These are phyloP conservation scores for Arachis monticola DNA, from an alignment of 331 rosid species.

Conservation along the genomic window DNA sequence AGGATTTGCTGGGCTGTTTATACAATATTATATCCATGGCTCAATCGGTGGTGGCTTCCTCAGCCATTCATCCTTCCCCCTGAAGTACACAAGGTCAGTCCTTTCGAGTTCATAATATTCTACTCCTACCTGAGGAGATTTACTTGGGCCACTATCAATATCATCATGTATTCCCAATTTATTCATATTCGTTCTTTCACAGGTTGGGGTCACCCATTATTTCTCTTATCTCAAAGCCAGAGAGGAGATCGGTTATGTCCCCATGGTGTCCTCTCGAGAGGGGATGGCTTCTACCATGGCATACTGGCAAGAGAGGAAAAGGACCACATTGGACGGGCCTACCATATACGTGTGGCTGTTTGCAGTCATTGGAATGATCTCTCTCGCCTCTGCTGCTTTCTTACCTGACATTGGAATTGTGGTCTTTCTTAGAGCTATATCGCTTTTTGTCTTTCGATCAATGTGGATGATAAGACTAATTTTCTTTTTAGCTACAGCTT, in stretches of 20 bases:
- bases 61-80: slow-evolving; percentile 94
- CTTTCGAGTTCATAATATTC: too few species aligned
- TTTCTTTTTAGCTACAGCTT: slow-evolving; percentile 46
- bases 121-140: too few species aligned
- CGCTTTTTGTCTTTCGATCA: slow-evolving; percentile 69
- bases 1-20: slow-evolving; percentile 65
- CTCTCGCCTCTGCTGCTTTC: slow-evolving; percentile 67
- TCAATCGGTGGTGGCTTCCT: slow-evolving; percentile 85
- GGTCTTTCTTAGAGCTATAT: slow-evolving; percentile 52
- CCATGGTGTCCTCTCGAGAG: slow-evolving; percentile 70
- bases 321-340: slow-evolving; percentile 77
- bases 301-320: slow-evolving; percentile 81
- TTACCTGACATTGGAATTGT: slow-evolving; percentile 75
- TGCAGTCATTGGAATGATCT: slow-evolving; percentile 65
- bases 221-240: slow-evolving; percentile 89
- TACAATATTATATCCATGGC: slow-evolving; percentile 82
- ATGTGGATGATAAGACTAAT: slow-evolving; percentile 55
- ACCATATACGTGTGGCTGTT: slow-evolving; percentile 72
- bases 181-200: slow-evolving; percentile 42
- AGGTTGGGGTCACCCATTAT: slow-evolving; percentile 90
- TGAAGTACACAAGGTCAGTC: slow-evolving; percentile 85
- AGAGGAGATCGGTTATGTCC: slow-evolving; percentile 86
- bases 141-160: too few species aligned
- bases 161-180: too few species aligned
- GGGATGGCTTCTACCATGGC: slow-evolving; percentile 90